Base-by-base conservation (phyloP, 2,329 filamentous ascomycete genomes). In the Colletotrichum costaricense region DNA sequence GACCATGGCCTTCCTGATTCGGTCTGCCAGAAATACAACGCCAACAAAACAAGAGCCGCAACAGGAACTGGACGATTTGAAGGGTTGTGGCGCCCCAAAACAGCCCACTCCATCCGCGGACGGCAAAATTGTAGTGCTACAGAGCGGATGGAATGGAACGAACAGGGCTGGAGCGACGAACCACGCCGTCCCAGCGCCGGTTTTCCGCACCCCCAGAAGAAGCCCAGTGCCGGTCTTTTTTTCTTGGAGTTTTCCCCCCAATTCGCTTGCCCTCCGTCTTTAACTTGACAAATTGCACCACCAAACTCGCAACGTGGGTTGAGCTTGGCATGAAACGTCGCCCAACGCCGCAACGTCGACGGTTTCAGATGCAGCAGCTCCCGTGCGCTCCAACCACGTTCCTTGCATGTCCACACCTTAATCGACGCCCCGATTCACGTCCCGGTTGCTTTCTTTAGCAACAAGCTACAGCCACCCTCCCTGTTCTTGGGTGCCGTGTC, bases 321-420 rank as follows among this genome's bases (percentile, higher is more conserved):
- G 49, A 49, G 46, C 71, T 69, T 65, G 70, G 60, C 55, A 65
- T 73, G 71, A 73, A 73, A 73, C 71, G 71, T 73, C 71, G 60
- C 71, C 60, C 67, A 70, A 58, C 71, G 71, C 56, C 71, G 71
- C 71, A 73, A 73, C 71, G 67, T 73, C 60, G 67, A 73, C 67
- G 60, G 71, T 73, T 73, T 73, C 71, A 73, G 71, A 73, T 73
- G 38, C 67, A 70, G 56, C 67, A 73, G 49, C 55, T 73, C 60
- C 67, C 71, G 71, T 73, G 67, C 71, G 67, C 71, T 66, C 62
- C 42, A 73, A 62, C 71, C 67, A 65, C 71, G 71, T 71, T 70
- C 71, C 71, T 73, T 70, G 71, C 71, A 71, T 73, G 71, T 42
- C 60, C 55, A 70, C 67, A 73, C 71, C 71, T 73, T 70, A 66